Evolutionary conservation across 345 rosid species (phyloP), one percentile per base, ranked within the genome.

Genomic region (Ailanthus altissimus): DNA sequence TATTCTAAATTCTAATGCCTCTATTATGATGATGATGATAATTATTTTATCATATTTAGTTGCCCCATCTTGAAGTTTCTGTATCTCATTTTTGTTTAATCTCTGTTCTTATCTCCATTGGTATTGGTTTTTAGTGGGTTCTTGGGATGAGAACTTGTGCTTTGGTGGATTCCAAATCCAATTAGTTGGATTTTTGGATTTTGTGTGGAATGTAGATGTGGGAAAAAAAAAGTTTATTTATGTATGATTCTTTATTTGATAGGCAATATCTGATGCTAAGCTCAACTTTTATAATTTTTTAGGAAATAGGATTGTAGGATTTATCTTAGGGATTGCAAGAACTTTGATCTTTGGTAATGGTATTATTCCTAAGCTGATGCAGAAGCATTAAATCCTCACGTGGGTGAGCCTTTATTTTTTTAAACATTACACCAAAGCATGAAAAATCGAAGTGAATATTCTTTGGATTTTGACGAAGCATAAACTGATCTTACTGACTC

Each of bases 161-260:
- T 62, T 13, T 51, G 61, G n/a, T 62, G 78, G 84, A 77, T 62
- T 70, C 79, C 73, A 61, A 73, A 63, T 70, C 77, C 62, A 49
- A 32, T 38, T 15, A 49, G 80, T 76, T 45, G 79, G 74, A 58
- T 62, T 53, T 67, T 54, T 8, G 64, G 58, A 23, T 71, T 11
- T 3, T 73, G 45, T 61, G 46, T 73, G 76, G 57, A 65, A 32
- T 51, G 49, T 72, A 51, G 60, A n/a, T 47, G 49, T 50, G 60
- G 43, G 9, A 21, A 16, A 14, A 13, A 36, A 5, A 36, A 36
- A 15, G 15, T 10, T 21, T 36, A 53, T 64, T 70, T 42, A 62
- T 69, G 9, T 21, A 12, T 40, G 78, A 75, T 74, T 75, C 77
- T 74, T 23, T 32, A 57, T 51, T 66, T 51, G 8, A 60, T 1